These are phyloP conservation scores for Suillus subluteus DNA, from an alignment of 768 basidiomycete genomes.

Conservation along the genomic window DNA sequence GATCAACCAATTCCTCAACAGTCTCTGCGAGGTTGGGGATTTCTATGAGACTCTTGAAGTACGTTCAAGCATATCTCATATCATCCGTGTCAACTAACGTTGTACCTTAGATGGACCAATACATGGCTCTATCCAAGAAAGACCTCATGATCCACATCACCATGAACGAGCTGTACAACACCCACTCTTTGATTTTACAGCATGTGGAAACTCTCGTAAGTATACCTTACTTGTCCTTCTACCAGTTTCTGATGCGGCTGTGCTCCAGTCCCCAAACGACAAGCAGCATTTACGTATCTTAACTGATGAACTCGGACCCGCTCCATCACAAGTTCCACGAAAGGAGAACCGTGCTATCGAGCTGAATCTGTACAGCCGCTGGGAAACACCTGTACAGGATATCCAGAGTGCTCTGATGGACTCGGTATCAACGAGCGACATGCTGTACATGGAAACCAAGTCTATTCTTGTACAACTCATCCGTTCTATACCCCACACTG, in stretches of 20 bases:
- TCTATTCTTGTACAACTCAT: conserved; percentile 98
- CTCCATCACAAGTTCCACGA: conserved; percentile 93
- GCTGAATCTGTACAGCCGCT: conserved; percentile 90
- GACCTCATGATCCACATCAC: conserved; percentile 98
- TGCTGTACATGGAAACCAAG: conserved; percentile 99
- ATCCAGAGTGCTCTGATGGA: conserved; percentile 96
- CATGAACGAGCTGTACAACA: conserved; percentile 98
- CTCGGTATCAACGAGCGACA: conserved; percentile 95
- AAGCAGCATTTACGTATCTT: conserved; percentile 97
- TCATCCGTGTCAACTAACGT: not conserved
- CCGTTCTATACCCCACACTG: conserved; percentile 86
- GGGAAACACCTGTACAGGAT: conserved; percentile 99
- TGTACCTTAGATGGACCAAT: conserved; percentile 91
- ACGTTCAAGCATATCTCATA: conserved; percentile 23
- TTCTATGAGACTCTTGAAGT: conserved; percentile 99
- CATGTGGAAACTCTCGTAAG: conserved; percentile 93
- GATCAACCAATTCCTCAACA: conserved; percentile 97
- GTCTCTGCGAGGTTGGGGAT: conserved; percentile 96
- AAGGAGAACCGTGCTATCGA: conserved; percentile 98
- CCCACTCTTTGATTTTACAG: conserved; percentile 92
- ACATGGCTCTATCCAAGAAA: conserved; percentile 99
- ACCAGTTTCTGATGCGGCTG: conserved; percentile 8
- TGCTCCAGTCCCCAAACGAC: conserved; percentile 87
- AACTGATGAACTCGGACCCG: conserved; percentile 92
- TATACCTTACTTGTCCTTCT: conserved; percentile 11